These are phyloP conservation scores for Xylaria polymorpha DNA, from an alignment of 2,329 filamentous ascomycete species.

Conservation along the genomic window DNA sequence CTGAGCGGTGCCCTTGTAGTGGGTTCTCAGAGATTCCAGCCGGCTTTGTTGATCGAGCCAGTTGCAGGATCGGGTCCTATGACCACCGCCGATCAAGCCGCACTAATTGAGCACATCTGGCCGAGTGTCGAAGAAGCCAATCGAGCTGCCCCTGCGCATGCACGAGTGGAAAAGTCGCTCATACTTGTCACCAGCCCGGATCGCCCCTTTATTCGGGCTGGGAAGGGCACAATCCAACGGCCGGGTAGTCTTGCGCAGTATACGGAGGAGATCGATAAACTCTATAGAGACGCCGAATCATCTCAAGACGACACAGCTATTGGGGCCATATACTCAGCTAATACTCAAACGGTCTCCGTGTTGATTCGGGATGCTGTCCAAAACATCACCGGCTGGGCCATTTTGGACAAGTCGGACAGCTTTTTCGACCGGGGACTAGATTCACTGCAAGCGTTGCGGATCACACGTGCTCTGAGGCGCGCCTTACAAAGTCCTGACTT, in stretches of 20 bases:
- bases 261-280: neutral
- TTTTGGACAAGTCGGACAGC: neutral
- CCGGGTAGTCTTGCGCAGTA: neutral
- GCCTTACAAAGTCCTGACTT: neutral
- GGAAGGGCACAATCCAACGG: neutral
- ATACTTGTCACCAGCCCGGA: neutral
- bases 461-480: neutral
- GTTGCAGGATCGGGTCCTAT: neutral
- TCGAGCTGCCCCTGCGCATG: neutral
- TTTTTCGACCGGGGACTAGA: neutral
- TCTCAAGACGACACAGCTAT: neutral
- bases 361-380: neutral
- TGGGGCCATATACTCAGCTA: neutral
- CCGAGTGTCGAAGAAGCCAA: slow-evolving; percentile 1
- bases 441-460: neutral
- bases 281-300: neutral
- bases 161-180: neutral
- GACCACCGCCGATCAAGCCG: neutral
- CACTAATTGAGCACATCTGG: neutral
- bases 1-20: neutral
- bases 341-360: neutral
- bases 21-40: neutral
- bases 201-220: neutral
- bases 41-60: neutral
- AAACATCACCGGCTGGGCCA: neutral